Evolutionary conservation across 768 basidiomycete genomes (phyloP).

Genomic region (Mycena kentingensis): DNA sequence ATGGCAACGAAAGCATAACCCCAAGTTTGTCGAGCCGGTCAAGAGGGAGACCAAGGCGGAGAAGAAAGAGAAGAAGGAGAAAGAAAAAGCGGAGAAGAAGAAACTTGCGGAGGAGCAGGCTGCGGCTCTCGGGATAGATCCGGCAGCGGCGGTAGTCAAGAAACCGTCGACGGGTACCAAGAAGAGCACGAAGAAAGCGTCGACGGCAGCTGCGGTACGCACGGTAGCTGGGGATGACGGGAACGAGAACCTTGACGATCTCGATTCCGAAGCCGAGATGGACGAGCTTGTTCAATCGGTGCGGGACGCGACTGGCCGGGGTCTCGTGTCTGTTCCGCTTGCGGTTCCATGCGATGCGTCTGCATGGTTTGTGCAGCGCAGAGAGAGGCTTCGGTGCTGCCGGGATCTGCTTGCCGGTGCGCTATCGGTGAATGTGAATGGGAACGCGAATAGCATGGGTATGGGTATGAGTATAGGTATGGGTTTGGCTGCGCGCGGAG

Average conservation of each 20-base stretch:
- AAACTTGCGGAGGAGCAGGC: constrained; percentile 69
- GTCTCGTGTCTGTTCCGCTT: constrained; percentile 63
- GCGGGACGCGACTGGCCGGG: constrained; percentile 54
- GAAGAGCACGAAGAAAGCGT: constrained; percentile 66
- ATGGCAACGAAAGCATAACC: constrained; percentile 87
- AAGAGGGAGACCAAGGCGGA: constrained; percentile 86
- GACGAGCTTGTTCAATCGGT: constrained; percentile 72
- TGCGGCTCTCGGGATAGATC: constrained; percentile 57
- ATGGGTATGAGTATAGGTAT: constrained; percentile 29
- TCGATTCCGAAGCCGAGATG: constrained; percentile 85
- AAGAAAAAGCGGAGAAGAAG: constrained; percentile 84
- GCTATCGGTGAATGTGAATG: constrained; percentile 41
- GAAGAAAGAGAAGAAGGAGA: constrained; percentile 81
- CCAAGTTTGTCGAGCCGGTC: constrained; percentile 85
- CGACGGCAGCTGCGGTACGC: constrained; percentile 52
- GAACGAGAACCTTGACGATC: constrained; percentile 71
- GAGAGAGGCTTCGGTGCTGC: constrained; percentile 65
- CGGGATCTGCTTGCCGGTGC: constrained; percentile 60
- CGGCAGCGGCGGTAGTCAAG: constrained; percentile 40
- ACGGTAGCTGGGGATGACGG: constrained; percentile 58
- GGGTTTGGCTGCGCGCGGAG: constrained; percentile 30
- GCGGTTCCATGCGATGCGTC: constrained; percentile 74
- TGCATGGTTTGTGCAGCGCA: constrained; percentile 79
- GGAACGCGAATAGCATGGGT: constrained; percentile 27
- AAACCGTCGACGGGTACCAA: constrained; percentile 51